Conservation (phyloP, 2,329 filamentous ascomycete genomes). For the Sporothrix luriei region DNA sequence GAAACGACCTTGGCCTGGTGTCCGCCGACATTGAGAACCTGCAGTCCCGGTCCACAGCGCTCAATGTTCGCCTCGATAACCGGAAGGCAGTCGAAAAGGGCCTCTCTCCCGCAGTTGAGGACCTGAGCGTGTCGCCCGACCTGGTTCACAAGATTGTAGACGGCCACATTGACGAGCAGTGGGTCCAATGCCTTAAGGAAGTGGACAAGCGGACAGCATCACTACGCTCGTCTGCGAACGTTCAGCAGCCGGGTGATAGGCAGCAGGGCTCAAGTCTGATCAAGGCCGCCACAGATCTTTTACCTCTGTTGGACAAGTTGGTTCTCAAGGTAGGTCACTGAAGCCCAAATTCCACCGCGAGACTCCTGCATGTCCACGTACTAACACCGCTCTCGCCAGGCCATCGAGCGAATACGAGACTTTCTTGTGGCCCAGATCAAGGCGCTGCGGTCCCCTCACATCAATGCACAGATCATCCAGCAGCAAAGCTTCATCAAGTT, state of each 20-base stretch:
- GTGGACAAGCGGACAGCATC: conserved; percentile 75
- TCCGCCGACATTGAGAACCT: conserved; percentile 94
- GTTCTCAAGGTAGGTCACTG: conserved; percentile 66
- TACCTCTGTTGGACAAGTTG: conserved; percentile 80
- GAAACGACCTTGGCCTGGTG: conserved; percentile 86
- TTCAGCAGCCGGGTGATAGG: conserved; percentile 42
- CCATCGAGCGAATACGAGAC: conserved; percentile 90
- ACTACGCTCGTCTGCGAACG: conserved; percentile 55
- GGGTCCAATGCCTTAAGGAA: conserved; percentile 80
- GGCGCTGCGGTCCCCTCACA: conserved; percentile 87
- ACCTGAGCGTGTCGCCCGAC: conserved; percentile 82
- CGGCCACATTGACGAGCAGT: conserved; percentile 84
- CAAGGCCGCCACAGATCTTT: conserved; percentile 80
- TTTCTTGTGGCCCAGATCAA: conserved; percentile 95
- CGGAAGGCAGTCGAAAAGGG: conserved; percentile 86
- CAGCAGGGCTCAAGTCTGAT: conserved; percentile 67
- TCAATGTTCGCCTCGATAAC: conserved; percentile 86
- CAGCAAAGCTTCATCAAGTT: conserved; percentile 87
- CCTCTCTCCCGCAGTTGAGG: conserved; percentile 85
- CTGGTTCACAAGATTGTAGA: conserved; percentile 85
- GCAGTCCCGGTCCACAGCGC: conserved; percentile 78
- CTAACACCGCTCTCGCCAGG: conserved; percentile 50
- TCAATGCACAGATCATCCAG: conserved; percentile 96
- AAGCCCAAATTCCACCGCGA: conserved; percentile 21
- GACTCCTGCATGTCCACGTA: not conserved